Evolutionary conservation across 208 protist genomes (phyloP), one percentile per base, ranked within the genome.

Genomic region (Acanthamoeba castellanii): DNA sequence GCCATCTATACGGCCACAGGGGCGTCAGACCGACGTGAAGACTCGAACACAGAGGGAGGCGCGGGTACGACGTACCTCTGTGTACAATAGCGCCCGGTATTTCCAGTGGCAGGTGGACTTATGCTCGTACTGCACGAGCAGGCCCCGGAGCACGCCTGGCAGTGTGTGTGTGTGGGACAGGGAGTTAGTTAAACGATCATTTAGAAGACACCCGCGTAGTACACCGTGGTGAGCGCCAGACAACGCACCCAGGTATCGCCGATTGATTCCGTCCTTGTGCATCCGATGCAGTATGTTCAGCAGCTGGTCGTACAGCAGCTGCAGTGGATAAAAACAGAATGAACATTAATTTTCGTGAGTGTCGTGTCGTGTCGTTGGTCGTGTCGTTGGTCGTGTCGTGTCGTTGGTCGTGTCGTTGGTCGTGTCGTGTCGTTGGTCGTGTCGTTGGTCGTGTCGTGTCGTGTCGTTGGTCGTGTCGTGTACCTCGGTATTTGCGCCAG

Each of bases 231-330:
- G 37, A 42, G 37, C 3, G 37, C 3, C 2, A 42, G 37, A 7
- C 37, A 42, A 3, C 61, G 6, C 22, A 78, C 88, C 88, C 22
- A 93, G 9, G 50, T 93, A 93, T 74, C 88, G 32, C 32, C 88
- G 61, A 16, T 93, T 93, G 59, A 93, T 93, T 25, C 88, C 88
- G 42, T 93, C 47, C 64, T 70, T 93, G 45, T 93, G 88, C 88
- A 93, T 93, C n/a, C 50, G 88, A 59, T 93, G 88, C 88, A 93
- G 78, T n/a, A 93, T 47, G n/a, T 70, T 72, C 16, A 57, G 34
- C 20, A 93, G 55, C 47, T 93, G 88, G 55, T 59, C 66, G 25
- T 93, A 42, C 27, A 93, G 68, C 34, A 93, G 13, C 64, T 82
- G 37, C 3, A 42, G 37, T 34, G 1, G 50, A 55, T 6, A 55